Evolutionary conservation across 805 yeast species (phyloP), one percentile per base, ranked within the genome.

Genomic region (Wickerhamiella vanderwaltii): DNA sequence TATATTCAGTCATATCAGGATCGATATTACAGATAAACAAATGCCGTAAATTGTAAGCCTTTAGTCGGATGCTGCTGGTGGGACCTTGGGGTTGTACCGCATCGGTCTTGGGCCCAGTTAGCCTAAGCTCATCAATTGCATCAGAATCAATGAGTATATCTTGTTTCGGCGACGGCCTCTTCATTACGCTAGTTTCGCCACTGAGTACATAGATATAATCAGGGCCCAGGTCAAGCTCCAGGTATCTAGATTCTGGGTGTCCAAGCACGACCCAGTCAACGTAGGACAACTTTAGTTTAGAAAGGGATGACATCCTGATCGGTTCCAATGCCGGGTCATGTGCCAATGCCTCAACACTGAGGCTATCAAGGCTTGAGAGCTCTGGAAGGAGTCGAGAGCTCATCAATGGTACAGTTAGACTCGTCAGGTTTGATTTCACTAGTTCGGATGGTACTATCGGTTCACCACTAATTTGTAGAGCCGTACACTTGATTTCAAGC

Each of bases 221-320:
- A 12, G 29, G 29, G 30, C 25, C 33, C 34, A 38, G 18, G 28
- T 38, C 35, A 19, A 38, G 30, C 9, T 38, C 35, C 13, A 38
- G 35, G 4, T 11, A 6, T 17, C 23, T 29, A 11, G 29, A 15
- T 2, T 22, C 12, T 22, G 41, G 41, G 30, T 25, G 26, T 6
- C 26, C 19, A n/a, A 38, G 30, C 6, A 24, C 25, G 9, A 16
- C 35, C 41, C 41, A 38, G 26, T 38, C 41, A 1, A 18, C 29
- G 28, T 29, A 38, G 13, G 36, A 20, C 7, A 33, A 18, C 5
- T 15, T 20, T 33, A 33, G 28, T 5, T 5, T 18, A 18, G 17
- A 22, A 18, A 31, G 17, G 15, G 19, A 31, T 17, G 32, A 19
- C 9, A 31, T 18, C n/a, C n/a, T n/a, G n/a, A n/a, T n/a, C n/a